Conservation (phyloP, 2,329 filamentous ascomycete species). For the Tolypocladium tundrense region DNA sequence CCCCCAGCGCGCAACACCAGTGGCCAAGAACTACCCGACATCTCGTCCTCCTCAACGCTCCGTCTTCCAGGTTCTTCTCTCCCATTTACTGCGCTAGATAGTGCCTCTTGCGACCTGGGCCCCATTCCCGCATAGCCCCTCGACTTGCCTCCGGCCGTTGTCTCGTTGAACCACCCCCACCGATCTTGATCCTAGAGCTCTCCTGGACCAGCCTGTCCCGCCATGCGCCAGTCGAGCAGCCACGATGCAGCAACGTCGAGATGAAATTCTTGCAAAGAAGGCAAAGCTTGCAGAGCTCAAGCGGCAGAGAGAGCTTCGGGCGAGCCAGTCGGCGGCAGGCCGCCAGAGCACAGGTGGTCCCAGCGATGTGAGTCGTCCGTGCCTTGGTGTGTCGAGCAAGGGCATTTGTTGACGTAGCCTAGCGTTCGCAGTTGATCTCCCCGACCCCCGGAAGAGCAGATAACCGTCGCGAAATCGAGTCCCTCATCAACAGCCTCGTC, state of each 20-base stretch:
- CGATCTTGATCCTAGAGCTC: not conserved
- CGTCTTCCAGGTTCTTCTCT: not conserved
- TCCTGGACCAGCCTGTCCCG: slow-evolving; percentile 21
- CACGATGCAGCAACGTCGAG: slow-evolving; percentile 70
- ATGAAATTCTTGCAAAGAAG: slow-evolving; percentile 94
- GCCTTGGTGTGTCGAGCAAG: not conserved
- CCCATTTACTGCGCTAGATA: not conserved
- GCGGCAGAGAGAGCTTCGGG: slow-evolving; percentile 75
- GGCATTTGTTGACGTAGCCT: not conserved
- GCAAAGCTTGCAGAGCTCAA: slow-evolving; percentile 95
- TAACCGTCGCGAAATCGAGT: slow-evolving; percentile 68
- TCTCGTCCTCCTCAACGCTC: not conserved
- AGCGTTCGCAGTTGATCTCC: slow-evolving; percentile 38
- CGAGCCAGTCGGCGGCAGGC: slow-evolving; percentile 61
- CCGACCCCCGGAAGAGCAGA: slow-evolving; percentile 61
- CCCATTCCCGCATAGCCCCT: not conserved
- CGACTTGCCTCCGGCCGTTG: not conserved
- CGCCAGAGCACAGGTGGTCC: slow-evolving; percentile 59
- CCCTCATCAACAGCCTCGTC: slow-evolving; percentile 73
- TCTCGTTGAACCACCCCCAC: not conserved
- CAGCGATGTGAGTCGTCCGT: slow-evolving; percentile 52
- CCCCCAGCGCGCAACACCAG: not conserved
- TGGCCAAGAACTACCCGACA: not conserved
- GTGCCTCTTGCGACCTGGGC: not conserved
- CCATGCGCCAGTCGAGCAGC: slow-evolving; percentile 35